Conservation (phyloP, 148 eudicot genomes). For the Fagopyrum tataricum region DNA sequence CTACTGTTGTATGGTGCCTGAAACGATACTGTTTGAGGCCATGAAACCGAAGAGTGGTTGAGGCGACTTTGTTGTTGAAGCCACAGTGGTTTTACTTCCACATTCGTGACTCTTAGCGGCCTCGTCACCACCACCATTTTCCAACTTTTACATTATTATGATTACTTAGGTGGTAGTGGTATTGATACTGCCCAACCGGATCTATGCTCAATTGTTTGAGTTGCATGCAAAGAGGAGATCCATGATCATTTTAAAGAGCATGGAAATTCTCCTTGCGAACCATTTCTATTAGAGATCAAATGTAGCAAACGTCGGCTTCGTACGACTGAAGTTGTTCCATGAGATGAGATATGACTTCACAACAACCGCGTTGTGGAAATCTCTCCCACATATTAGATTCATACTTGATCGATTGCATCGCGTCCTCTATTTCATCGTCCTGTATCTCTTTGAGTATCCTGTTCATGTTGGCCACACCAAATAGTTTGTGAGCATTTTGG, state of each 20-base stretch:
- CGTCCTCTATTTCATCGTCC: constrained; percentile 34
- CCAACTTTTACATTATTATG: background rate
- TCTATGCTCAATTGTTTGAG: background rate
- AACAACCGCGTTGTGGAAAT: constrained; percentile 46
- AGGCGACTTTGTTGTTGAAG: too few species aligned
- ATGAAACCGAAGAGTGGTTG: too few species aligned
- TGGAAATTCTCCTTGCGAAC: background rate
- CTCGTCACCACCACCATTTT: background rate
- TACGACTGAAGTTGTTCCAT: constrained; percentile 1
- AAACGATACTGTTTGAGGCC: too few species aligned
- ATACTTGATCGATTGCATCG: constrained; percentile 52
- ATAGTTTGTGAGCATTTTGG: constrained; percentile 49
- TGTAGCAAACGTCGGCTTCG: constrained; percentile 24
- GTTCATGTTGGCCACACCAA: constrained; percentile 46
- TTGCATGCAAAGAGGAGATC: background rate
- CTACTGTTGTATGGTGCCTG: too few species aligned
- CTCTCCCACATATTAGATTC: constrained; percentile 46
- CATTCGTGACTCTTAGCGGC: background rate
- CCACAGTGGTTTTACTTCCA: background rate
- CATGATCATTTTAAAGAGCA: background rate
- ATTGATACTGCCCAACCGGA: too few species aligned
- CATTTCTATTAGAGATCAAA: constrained; percentile 3
- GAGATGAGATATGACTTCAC: constrained; percentile 19
- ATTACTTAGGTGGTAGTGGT: too few species aligned
- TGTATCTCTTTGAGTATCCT: constrained; percentile 23